These are phyloP conservation scores for Calocybe indica DNA, from an alignment of 768 basidiomycete species.

Conservation along the genomic window DNA sequence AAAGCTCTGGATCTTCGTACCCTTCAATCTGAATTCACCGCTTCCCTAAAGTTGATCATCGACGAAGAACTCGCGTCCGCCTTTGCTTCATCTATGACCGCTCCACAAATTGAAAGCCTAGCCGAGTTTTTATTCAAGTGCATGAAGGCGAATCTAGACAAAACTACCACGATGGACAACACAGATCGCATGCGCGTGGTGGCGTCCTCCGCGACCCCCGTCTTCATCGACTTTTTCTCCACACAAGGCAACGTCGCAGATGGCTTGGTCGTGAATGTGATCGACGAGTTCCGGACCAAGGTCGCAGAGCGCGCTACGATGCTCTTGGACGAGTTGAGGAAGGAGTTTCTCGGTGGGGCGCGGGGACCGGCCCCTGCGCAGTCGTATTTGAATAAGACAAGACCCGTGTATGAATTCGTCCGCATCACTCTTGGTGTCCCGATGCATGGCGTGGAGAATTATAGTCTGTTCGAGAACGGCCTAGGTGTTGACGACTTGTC, in stretches of 20 bases:
- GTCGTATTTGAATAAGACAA: conserved; percentile 54
- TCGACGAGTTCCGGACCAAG: conserved; percentile 45
- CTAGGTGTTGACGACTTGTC: conserved; percentile 47
- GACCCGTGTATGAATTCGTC: conserved; percentile 63
- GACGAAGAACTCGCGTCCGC: conserved; percentile 39
- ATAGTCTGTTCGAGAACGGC: conserved; percentile 33
- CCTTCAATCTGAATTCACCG: conserved; percentile 55
- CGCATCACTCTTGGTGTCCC: conserved; percentile 57
- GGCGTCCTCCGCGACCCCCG: conserved; percentile 48
- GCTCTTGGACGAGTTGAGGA: conserved; percentile 41
- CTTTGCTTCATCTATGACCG: conserved; percentile 33
- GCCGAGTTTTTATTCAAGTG: conserved; percentile 28
- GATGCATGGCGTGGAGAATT: conserved; percentile 77
- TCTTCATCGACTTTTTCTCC: conserved; percentile 40
- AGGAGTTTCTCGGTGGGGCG: conserved; percentile 49
- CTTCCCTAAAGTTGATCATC: conserved; percentile 38
- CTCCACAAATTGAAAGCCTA: conserved; percentile 23
- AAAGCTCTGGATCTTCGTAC: conserved; percentile 74
- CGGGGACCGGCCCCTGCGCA: conserved; percentile 61
- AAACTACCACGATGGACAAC: conserved; percentile 66
- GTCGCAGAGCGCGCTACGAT: conserved; percentile 41
- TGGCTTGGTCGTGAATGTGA: conserved; percentile 19
- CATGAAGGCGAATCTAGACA: conserved; percentile 54
- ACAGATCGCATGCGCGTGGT: conserved; percentile 57
- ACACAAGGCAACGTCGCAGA: conserved; percentile 27